Conservation (phyloP, 306 rosid genomes). For the Spatholobus suberectus region DNA sequence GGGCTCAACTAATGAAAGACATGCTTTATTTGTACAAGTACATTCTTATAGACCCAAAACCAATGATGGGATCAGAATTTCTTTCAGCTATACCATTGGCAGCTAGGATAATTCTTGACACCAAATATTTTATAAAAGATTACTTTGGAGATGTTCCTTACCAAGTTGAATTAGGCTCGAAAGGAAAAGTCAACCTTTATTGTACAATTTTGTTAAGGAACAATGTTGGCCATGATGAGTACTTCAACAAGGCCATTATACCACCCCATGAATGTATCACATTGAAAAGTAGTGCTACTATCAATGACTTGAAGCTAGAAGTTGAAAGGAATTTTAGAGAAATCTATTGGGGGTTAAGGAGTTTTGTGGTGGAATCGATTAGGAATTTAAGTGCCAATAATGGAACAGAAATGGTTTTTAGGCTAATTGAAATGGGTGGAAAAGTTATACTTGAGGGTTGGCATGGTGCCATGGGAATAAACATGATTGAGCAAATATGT, state of each 20-base stretch:
- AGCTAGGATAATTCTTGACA: conserved; percentile 68
- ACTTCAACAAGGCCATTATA: conserved; percentile 23
- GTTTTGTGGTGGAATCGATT: conserved; percentile 63
- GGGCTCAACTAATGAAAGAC: conserved; percentile 72
- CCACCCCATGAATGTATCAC: conserved; percentile 72
- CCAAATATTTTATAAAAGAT: conserved; percentile 74
- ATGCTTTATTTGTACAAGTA: conserved; percentile 62
- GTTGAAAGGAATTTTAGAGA: conserved; percentile 77
- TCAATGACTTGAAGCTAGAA: conserved; percentile 70
- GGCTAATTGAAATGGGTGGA: conserved; percentile 62
- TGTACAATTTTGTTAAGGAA: conserved; percentile 59
- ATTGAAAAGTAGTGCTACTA: conserved; percentile 57
- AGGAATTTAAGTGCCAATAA: conserved; percentile 50
- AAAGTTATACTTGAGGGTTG: conserved; percentile 66
- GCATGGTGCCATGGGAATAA: conserved; percentile 17
- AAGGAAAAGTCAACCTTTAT: conserved; percentile 56
- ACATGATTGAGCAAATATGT: conserved; percentile 38
- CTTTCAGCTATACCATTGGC: conserved; percentile 70
- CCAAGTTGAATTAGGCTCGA: conserved; percentile 45
- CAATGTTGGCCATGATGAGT: not conserved
- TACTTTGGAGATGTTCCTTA: conserved; percentile 49
- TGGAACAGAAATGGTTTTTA: conserved; percentile 61
- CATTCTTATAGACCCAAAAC: conserved; percentile 64
- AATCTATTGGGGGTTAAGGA: conserved; percentile 73
- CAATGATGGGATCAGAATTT: conserved; percentile 43